These are phyloP conservation scores for Primulina eburnea DNA, from an alignment of 257 asterid species.

Conservation along the genomic window DNA sequence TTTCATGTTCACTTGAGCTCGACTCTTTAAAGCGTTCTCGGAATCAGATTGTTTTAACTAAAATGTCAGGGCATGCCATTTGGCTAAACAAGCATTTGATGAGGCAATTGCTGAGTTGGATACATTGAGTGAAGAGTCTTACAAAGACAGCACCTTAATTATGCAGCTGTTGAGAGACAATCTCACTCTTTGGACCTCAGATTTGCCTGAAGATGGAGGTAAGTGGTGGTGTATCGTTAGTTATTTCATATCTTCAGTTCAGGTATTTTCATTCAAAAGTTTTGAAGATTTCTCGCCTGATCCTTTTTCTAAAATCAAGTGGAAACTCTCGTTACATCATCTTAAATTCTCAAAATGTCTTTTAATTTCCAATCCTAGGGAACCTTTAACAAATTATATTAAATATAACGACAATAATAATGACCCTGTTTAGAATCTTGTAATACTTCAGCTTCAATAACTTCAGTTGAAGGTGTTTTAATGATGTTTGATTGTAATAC, in stretches of 20 bases:
- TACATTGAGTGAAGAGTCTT: constrained; percentile 88
- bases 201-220: constrained; percentile 94
- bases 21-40: constrained; percentile 4
- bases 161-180: constrained; percentile 96
- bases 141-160: constrained; percentile 90
- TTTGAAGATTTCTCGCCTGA: background rate
- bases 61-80: constrained; percentile 74
- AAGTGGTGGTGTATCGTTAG: background rate
- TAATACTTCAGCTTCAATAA: too few relatives aligned
- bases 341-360: background rate
- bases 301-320: background rate
- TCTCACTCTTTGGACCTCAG: constrained; percentile 94
- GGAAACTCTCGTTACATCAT: background rate
- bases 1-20: background rate
- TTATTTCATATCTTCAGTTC: background rate
- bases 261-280: background rate
- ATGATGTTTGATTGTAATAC: too few relatives aligned
- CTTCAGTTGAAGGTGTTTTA: too few relatives aligned
- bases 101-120: constrained; percentile 92
- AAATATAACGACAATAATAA: too few relatives aligned
- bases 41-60: constrained; percentile 9
- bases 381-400: too few relatives aligned
- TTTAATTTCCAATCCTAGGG: too few relatives aligned
- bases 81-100: constrained; percentile 95
- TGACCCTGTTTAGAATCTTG: too few relatives aligned